These are phyloP conservation scores for Mortierella sp. DNA, from an alignment of 371 early-diverging fungal genomes.

Conservation along the genomic window DNA sequence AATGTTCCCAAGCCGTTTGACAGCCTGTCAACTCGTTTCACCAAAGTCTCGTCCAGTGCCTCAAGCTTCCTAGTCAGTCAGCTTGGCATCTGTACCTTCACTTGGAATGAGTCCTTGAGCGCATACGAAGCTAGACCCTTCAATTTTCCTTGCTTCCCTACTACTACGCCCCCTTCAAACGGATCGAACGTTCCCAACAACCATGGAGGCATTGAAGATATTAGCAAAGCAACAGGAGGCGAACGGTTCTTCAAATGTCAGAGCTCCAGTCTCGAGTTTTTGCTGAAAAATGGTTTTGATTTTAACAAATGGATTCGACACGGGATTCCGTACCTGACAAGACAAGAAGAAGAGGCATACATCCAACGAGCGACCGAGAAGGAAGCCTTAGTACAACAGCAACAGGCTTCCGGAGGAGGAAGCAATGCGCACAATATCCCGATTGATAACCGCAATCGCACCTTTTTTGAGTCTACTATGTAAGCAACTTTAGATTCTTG, in stretches of 20 bases:
- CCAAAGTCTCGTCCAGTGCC: constrained; percentile 37
- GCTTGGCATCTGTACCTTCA: constrained; percentile 76
- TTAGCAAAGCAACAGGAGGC: constrained; percentile 30
- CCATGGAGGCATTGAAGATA: constrained; percentile 45
- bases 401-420: constrained; percentile 29
- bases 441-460: constrained; percentile 58
- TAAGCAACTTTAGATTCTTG: background rate
- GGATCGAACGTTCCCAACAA: no score
- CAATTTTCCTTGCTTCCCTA: constrained; percentile 81
- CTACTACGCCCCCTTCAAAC: constrained; percentile 34
- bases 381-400: constrained; percentile 9
- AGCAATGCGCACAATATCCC: constrained; percentile 34
- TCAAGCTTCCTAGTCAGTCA: constrained; percentile 67
- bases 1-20: constrained; percentile 25
- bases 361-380: constrained; percentile 47
- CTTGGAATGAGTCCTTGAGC: constrained; percentile 55
- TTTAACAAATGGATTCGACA: constrained; percentile 75
- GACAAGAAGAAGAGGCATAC: constrained; percentile 57
- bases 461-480: constrained; percentile 54
- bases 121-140: constrained; percentile 72
- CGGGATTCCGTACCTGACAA: constrained; percentile 71
- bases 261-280: constrained; percentile 76
- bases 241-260: constrained; percentile 71
- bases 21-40: constrained; percentile 37
- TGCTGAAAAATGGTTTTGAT: constrained; percentile 71